These are phyloP conservation scores for Lentinula aciculospora DNA, from an alignment of 768 basidiomycete species.

Conservation along the genomic window DNA sequence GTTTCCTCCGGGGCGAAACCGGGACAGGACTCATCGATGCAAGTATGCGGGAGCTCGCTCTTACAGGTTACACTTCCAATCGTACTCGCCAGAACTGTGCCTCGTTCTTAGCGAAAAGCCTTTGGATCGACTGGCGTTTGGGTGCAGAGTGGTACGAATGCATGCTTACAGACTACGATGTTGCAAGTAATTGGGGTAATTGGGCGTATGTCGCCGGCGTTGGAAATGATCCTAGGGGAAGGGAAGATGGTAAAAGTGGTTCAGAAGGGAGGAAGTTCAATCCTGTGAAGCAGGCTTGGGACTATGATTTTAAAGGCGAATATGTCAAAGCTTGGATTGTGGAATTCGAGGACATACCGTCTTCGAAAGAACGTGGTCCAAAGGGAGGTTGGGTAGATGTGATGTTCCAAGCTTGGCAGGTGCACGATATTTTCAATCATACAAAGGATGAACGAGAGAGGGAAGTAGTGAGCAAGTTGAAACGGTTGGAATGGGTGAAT, in stretches of 20 bases:
- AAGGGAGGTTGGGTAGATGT: slow-evolving; percentile 1
- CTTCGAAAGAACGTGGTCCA: not conserved
- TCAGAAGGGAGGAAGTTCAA: slow-evolving; percentile 9
- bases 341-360: not conserved
- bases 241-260: not conserved
- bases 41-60: slow-evolving; percentile 26
- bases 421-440: not conserved
- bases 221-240: slow-evolving; percentile 7
- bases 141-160: slow-evolving; percentile 41
- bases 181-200: slow-evolving; percentile 12
- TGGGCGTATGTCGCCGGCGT: slow-evolving; percentile 11
- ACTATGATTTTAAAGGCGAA: slow-evolving; percentile 8
- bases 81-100: slow-evolving; percentile 39
- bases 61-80: slow-evolving; percentile 34
- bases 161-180: slow-evolving; percentile 30
- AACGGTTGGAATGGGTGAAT: not conserved
- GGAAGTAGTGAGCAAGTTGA: not conserved
- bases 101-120: slow-evolving; percentile 32
- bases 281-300: slow-evolving; percentile 8
- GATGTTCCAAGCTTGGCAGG: slow-evolving; percentile 5
- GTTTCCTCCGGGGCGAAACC: slow-evolving; percentile 27
- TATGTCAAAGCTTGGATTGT: slow-evolving; percentile 10
- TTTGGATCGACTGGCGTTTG: slow-evolving; percentile 35
- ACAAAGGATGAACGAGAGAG: not conserved
- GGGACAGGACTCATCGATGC: slow-evolving; percentile 37